A percentile compares a stretch with the other conserved stretches of the same genome.
phyloP scores from a whole-genome alignment of 345 rosid species.

The Gossypium stocksii region DNA sequence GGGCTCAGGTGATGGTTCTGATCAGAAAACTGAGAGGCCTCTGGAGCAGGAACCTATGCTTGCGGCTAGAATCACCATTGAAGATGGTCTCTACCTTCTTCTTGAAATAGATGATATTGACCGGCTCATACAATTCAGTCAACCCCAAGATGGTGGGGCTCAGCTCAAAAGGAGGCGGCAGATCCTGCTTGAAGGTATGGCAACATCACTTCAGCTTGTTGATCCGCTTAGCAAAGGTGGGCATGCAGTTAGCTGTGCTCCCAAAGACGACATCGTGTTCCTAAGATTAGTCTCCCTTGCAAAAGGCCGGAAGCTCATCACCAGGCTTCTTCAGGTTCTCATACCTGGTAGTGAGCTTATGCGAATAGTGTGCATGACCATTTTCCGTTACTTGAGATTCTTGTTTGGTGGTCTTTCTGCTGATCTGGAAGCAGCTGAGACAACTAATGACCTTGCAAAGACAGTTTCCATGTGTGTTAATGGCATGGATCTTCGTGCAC shows the following conservation, averaged over 20 bases:
- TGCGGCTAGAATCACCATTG: constrained; percentile 89
- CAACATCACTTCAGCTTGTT: constrained; percentile 82
- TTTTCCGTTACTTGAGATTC: constrained; percentile 81
- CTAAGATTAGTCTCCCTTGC: constrained; percentile 71
- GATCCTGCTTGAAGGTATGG: constrained; percentile 73
- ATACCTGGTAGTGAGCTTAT: constrained; percentile 77
- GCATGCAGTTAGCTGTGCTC: constrained; percentile 39
- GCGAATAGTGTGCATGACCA: constrained; percentile 82
- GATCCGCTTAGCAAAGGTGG: constrained; percentile 80
- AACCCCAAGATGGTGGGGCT: constrained; percentile 78
- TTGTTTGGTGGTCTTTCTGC: constrained; percentile 71
- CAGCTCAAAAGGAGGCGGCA: constrained; percentile 73
- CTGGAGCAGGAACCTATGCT: constrained; percentile 90
- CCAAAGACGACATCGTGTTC: constrained; percentile 79
- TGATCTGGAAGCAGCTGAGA: constrained; percentile 57
- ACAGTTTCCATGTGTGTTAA: constrained; percentile 57
- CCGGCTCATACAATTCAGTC: constrained; percentile 58
- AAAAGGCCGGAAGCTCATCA: constrained; percentile 71
- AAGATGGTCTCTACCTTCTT: constrained; percentile 69
- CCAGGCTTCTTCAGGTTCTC: constrained; percentile 66
- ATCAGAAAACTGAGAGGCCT: constrained; percentile 64
- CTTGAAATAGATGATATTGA: constrained; percentile 88
- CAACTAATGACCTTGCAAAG: constrained; percentile 56
- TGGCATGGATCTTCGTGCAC: constrained; percentile 82
- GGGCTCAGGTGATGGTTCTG: constrained; percentile 43